These are phyloP conservation scores for Rhodotorula sp. DNA, from an alignment of 1,284 basidiomycete genomes.

Conservation along the genomic window DNA sequence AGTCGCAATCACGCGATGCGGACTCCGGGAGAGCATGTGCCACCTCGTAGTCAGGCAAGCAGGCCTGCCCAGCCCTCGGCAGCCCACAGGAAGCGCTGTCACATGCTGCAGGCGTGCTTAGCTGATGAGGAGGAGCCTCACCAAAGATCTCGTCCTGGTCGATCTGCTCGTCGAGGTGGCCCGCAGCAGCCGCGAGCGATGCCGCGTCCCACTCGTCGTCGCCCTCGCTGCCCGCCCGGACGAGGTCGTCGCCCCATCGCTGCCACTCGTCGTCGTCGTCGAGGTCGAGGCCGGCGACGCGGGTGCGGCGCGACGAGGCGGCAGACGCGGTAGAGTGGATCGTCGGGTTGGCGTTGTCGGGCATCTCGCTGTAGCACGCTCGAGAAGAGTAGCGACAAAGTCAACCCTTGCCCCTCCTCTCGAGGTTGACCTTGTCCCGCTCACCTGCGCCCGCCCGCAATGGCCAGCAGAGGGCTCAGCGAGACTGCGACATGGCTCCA, in stretches of 20 bases:
- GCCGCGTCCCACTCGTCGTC: neutral
- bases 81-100: too few relatives aligned
- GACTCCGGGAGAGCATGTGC: too few relatives aligned
- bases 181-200: too few relatives aligned
- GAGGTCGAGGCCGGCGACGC: constrained; percentile 37
- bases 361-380: neutral
- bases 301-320: constrained; percentile 5
- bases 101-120: too few relatives aligned
- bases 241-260: constrained; percentile 21
- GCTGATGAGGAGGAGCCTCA: constrained; percentile 43
- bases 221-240: neutral
- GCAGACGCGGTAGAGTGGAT: constrained; percentile 32
- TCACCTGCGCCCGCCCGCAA: neutral
- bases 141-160: constrained; percentile 71
- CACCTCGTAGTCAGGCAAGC: too few relatives aligned
- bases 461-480: neutral
- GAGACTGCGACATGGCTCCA: neutral
- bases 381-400: too few relatives aligned
- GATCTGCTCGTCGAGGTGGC: constrained; percentile 51
- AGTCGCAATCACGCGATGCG: too few relatives aligned
- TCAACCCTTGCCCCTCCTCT: too few relatives aligned
- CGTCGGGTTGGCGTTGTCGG: constrained; percentile 46
- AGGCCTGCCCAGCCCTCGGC: too few relatives aligned
- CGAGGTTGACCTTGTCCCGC: too few relatives aligned
- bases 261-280: constrained; percentile 42